Evolutionary conservation across 257 asterid species (phyloP), one percentile per base, ranked within the genome.

Genomic region (Capsicum chinense): DNA sequence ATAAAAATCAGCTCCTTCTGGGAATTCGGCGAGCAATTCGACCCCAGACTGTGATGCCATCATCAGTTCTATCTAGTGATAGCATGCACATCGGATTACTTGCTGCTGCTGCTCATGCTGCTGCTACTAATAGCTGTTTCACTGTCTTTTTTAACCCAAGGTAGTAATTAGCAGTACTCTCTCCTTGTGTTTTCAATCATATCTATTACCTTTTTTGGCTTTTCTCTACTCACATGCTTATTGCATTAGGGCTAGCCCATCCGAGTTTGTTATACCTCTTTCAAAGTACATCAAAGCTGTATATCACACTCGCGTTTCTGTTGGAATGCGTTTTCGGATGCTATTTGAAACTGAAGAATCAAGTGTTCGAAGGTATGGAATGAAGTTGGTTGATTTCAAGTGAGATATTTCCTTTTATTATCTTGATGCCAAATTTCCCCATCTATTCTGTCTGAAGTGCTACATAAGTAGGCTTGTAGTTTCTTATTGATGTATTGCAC

Each of bases 81-180:
- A 95, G 99, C 87, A 95, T 95, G 99, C 99, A 95, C 90, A 95
- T 95, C 70, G 99, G 99, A 84, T 90, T 95, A 82, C 98, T 95
- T 59, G 99, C 99, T 83, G 99, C 99, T 9, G 99, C 99, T 84
- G 99, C 99, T 88, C 99, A 95, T 87, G 99, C 99, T 84, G 98
- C 99, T 68, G 95, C 98, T 56, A 95, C 99, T 44, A 94, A 94
- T 87, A 95, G 99, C 92, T 94, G 98, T 91, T 95, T 95, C 91
- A 94, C 98, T 66, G 94, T 95, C 57, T 95, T 95, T 90, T 94
- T 88, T 83, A 95, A 95, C 87, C 99, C 99, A 44, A 92, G 98
- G 99, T 92, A 71, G 83, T 21, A 64, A 15, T 37, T 52, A 84
- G 50, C 11, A 62, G 60, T 44, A 82, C 16, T 59, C 63, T 80